A percentile compares a stretch with the other conserved stretches of the same genome.
Conservation (phyloP, 768 basidiomycete genomes). For the Russula dissimulans region DNA sequence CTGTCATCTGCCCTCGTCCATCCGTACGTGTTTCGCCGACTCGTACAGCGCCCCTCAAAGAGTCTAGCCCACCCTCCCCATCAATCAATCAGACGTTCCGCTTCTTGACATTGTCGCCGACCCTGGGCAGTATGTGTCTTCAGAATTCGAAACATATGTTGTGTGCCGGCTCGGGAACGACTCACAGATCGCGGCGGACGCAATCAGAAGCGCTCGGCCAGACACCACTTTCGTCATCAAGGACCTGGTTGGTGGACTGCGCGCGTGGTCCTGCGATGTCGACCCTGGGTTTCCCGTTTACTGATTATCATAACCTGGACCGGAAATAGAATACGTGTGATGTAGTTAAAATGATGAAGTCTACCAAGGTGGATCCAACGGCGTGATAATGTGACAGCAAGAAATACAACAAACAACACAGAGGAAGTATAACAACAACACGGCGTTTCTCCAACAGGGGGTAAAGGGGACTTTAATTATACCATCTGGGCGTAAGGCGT, state of each 20-base stretch:
- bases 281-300: constrained; percentile 77
- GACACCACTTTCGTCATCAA: constrained; percentile 32
- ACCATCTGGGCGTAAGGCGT: constrained; percentile 5
- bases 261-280: constrained; percentile 68
- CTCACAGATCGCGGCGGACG: constrained; percentile 77
- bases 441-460: neutral
- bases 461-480: neutral
- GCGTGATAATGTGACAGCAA: neutral
- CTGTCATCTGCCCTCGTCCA: constrained; percentile 65
- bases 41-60: neutral
- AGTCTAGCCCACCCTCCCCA: neutral
- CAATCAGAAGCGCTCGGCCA: constrained; percentile 35
- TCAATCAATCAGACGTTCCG: constrained; percentile 54
- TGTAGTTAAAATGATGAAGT: constrained; percentile 4
- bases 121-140: constrained; percentile 32
- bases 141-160: constrained; percentile 35
- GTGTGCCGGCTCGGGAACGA: constrained; percentile 90
- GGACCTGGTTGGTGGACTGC: constrained; percentile 76
- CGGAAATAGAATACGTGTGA: constrained; percentile 8
- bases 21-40: constrained; percentile 40
- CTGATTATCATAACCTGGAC: constrained; percentile 33
- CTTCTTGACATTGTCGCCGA: constrained; percentile 52
- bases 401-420: neutral
- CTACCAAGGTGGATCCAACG: constrained; percentile 4
- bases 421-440: neutral